phyloP scores from a whole-genome alignment of 2,329 filamentous ascomycete genomes.

The Fusarium sarcochroum region DNA sequence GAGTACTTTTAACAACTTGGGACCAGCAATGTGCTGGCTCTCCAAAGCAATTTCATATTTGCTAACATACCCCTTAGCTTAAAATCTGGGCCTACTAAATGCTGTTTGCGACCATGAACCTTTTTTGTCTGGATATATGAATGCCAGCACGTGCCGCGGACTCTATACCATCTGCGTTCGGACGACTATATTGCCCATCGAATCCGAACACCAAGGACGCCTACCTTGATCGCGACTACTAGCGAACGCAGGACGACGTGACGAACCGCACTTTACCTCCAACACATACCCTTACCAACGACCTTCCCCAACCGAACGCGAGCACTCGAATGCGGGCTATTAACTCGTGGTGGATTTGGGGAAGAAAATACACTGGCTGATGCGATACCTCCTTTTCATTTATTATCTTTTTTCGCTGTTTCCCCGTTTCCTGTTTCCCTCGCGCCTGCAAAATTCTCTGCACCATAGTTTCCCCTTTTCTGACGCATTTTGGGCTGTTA shows the following conservation, averaged over 20 bases:
- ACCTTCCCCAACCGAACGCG: slow-evolving; percentile 44
- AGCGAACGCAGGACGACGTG: slow-evolving; percentile 58
- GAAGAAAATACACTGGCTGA: slow-evolving; percentile 48
- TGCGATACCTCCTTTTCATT: slow-evolving; percentile 55
- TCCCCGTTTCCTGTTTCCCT: slow-evolving; percentile 44
- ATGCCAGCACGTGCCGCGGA: slow-evolving; percentile 48
- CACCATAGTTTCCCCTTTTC: slow-evolving; percentile 53
- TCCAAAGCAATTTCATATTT: neutral
- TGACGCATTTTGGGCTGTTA: slow-evolving; percentile 50
- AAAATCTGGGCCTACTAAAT: slow-evolving; percentile 88
- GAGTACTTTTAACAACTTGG: slow-evolving; percentile 59
- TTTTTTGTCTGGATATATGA: slow-evolving; percentile 50
- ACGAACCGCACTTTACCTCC: slow-evolving; percentile 55
- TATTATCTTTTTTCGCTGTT: slow-evolving; percentile 44
- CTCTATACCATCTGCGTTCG: slow-evolving; percentile 50
- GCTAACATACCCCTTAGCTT: slow-evolving; percentile 67
- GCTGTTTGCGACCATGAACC: slow-evolving; percentile 44
- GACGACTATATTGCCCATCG: slow-evolving; percentile 51
- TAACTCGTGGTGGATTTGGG: slow-evolving; percentile 45
- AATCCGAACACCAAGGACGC: slow-evolving; percentile 50
- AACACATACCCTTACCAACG: slow-evolving; percentile 51
- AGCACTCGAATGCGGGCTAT: slow-evolving; percentile 43
- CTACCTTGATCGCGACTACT: slow-evolving; percentile 53
- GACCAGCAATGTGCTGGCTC: neutral
- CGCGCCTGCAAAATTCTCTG: slow-evolving; percentile 52